Evolutionary conservation across 306 rosid genomes (phyloP).

Genomic region (Casuarina equisetifolia): DNA sequence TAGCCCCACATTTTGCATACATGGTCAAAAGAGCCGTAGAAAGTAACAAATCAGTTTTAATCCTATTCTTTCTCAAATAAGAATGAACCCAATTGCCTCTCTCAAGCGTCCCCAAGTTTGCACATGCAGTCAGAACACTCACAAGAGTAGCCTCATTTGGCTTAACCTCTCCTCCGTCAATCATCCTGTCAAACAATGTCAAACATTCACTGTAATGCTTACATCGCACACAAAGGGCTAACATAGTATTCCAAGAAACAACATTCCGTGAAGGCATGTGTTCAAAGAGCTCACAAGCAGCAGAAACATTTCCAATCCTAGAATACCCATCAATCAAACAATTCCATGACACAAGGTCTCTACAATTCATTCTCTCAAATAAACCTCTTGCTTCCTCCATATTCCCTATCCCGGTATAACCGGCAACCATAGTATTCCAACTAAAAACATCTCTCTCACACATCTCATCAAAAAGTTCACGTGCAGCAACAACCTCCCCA

Average conservation of each 20-base stretch:
- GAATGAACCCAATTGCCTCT: conserved; percentile 54
- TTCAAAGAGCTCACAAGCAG: conserved; percentile 43
- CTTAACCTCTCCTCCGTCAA: conserved; percentile 41
- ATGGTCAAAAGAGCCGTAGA: conserved; percentile 58
- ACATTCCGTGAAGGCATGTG: conserved; percentile 42
- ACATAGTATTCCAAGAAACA: conserved; percentile 57
- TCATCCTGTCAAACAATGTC: conserved; percentile 47
- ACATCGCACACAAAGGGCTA: conserved; percentile 44
- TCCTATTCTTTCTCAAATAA: conserved; percentile 33
- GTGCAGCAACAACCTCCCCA: conserved; percentile 35
- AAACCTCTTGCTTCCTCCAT: conserved; percentile 45
- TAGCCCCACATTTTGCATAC: conserved; percentile 65
- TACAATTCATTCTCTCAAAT: conserved; percentile 43
- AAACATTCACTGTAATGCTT: conserved; percentile 53
- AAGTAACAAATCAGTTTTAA: conserved; percentile 56
- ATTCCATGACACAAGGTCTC: conserved; percentile 64
- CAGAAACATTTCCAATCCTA: conserved; percentile 34
- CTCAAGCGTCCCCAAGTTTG: conserved; percentile 54
- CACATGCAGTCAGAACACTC: conserved; percentile 63
- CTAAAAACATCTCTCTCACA: conserved; percentile 45
- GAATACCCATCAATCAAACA: conserved; percentile 68
- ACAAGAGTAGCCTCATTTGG: conserved; percentile 69
- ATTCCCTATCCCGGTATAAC: conserved; percentile 44
- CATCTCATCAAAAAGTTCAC: conserved; percentile 49
- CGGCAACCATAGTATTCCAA: conserved; percentile 60